These are phyloP conservation scores for Bipolaris gigantea DNA, from an alignment of 2,329 filamentous ascomycete species.

Conservation along the genomic window DNA sequence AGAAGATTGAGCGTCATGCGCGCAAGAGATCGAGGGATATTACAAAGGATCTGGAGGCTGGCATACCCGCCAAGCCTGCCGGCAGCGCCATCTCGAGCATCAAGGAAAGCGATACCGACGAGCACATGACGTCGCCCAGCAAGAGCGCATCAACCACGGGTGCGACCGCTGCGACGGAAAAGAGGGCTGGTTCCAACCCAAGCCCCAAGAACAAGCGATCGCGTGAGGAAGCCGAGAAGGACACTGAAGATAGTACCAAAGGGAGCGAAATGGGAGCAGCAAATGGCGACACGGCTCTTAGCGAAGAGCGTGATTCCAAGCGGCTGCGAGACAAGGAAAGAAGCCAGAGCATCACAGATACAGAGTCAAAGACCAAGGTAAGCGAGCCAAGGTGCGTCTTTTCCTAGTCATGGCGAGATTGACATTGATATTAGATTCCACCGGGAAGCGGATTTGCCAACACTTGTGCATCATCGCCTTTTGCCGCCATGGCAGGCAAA, in stretches of 20 bases:
- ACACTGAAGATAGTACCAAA: slow-evolving; percentile 11
- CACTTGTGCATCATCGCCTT: slow-evolving; percentile 52
- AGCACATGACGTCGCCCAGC: slow-evolving; percentile 30
- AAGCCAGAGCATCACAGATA: slow-evolving; percentile 18
- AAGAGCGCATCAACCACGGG: slow-evolving; percentile 12
- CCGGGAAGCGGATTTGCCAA: slow-evolving; percentile 50
- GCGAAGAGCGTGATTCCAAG: slow-evolving; percentile 42
- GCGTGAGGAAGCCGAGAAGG: slow-evolving; percentile 38
- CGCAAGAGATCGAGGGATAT: slow-evolving; percentile 54
- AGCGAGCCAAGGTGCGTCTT: slow-evolving; percentile 1
- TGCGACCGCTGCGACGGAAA: slow-evolving; percentile 7
- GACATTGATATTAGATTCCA: slow-evolving; percentile 33
- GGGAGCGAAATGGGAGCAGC: slow-evolving; percentile 16
- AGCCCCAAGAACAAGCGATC: slow-evolving; percentile 56
- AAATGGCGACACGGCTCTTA: slow-evolving; percentile 17
- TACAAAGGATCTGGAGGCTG: slow-evolving; percentile 23
- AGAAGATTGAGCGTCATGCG: slow-evolving; percentile 45
- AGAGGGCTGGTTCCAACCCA: slow-evolving; percentile 19
- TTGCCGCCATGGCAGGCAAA: slow-evolving; percentile 49
- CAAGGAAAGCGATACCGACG: slow-evolving; percentile 36
- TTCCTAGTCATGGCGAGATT: slow-evolving; percentile 2
- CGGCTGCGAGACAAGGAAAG: slow-evolving; percentile 41
- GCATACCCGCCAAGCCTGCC: slow-evolving; percentile 37
- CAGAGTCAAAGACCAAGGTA: slow-evolving; percentile 32
- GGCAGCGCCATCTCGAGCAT: slow-evolving; percentile 37